Percentiles rank a stretch among this genome's conserved stretches.
Evolutionary conservation across 1,139 yeast species (phyloP).

Genomic region (Suhomyces panamericanus): DNA sequence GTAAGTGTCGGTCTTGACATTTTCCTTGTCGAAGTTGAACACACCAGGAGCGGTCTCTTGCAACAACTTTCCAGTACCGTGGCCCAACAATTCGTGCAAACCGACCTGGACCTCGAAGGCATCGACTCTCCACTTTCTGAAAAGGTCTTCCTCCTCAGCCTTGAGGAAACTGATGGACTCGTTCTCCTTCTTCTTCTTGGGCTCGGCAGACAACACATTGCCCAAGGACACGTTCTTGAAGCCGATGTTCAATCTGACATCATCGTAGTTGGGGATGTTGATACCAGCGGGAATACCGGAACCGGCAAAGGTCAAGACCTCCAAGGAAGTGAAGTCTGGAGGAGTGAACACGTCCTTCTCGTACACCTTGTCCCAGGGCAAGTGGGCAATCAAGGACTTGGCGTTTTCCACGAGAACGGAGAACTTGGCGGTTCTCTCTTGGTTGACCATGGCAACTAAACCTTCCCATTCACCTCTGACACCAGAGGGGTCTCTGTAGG

Average conservation of each 20-base stretch:
- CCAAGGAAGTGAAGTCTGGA: slow-evolving; percentile 88
- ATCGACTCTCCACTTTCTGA: slow-evolving; percentile 72
- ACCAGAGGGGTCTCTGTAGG: slow-evolving; percentile 89
- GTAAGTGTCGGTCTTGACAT: slow-evolving; percentile 67
- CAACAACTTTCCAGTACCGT: slow-evolving; percentile 83
- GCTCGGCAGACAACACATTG: slow-evolving; percentile 71
- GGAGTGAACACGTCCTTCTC: slow-evolving; percentile 88
- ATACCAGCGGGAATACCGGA: slow-evolving; percentile 92
- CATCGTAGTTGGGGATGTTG: slow-evolving; percentile 90
- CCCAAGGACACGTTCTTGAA: slow-evolving; percentile 89
- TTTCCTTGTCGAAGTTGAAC: slow-evolving; percentile 69
- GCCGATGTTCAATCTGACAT: slow-evolving; percentile 77
- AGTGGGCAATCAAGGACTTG: slow-evolving; percentile 56
- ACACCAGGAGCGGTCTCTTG: slow-evolving; percentile 61
- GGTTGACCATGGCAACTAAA: slow-evolving; percentile 87
- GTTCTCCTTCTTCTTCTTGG: slow-evolving; percentile 59
- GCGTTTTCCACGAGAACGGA: slow-evolving; percentile 68
- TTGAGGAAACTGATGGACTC: slow-evolving; percentile 70
- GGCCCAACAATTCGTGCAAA: slow-evolving; percentile 88
- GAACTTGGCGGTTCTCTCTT: slow-evolving; percentile 81
- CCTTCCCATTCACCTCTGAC: slow-evolving; percentile 96
- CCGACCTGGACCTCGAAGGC: slow-evolving; percentile 94
- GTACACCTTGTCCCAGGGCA: slow-evolving; percentile 75
- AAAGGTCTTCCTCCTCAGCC: slow-evolving; percentile 52
- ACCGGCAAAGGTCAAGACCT: slow-evolving; percentile 85